These are phyloP conservation scores for Periconia sp. DNA, from an alignment of 2,329 filamentous ascomycete genomes.

Conservation along the genomic window DNA sequence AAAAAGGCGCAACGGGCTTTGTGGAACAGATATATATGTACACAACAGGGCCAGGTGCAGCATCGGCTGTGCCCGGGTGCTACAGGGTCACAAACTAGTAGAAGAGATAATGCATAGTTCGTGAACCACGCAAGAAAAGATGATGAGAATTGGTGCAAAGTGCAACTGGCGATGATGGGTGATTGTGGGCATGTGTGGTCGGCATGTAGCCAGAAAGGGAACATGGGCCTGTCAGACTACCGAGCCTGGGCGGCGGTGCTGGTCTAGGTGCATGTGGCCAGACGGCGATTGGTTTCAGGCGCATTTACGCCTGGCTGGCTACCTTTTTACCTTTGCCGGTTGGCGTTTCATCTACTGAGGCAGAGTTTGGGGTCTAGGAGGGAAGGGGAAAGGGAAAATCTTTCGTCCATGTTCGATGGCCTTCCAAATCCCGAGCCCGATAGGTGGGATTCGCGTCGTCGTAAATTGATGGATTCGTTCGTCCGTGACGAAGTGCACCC, in stretches of 20 bases:
- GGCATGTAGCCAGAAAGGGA: too few relatives aligned
- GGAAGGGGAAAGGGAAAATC: too few relatives aligned
- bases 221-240: too few relatives aligned
- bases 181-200: too few relatives aligned
- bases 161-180: too few relatives aligned
- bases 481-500: neutral
- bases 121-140: too few relatives aligned
- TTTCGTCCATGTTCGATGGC: neutral
- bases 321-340: slow-evolving; percentile 11
- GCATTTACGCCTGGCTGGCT: neutral
- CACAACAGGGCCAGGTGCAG: slow-evolving; percentile 12
- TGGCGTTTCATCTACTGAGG: slow-evolving; percentile 18
- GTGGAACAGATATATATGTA: neutral
- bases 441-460: neutral
- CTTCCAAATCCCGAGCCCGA: neutral
- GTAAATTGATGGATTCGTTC: neutral
- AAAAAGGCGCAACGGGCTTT: slow-evolving; percentile 28
- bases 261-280: slow-evolving; percentile 1
- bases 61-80: neutral
- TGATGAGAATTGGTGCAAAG: too few relatives aligned
- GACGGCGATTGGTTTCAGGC: slow-evolving; percentile 15
- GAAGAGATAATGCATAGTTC: too few relatives aligned
- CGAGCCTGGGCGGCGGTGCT: too few relatives aligned
- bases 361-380: neutral
- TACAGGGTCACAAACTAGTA: neutral